Conservation (phyloP, 768 basidiomycete species). For the Lentinula boryana region DNA sequence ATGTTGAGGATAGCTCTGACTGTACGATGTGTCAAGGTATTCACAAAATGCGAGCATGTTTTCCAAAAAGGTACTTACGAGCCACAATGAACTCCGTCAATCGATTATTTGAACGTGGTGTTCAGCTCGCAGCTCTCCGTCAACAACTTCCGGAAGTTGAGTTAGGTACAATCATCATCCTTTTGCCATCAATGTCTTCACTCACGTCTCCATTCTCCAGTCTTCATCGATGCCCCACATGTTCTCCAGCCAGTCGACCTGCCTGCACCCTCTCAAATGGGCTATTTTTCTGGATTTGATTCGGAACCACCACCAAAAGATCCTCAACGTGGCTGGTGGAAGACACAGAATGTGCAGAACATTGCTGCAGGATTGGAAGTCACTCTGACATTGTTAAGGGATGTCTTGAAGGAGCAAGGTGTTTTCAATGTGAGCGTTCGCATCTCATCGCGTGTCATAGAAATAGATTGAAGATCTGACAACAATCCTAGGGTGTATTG, state of each 20-base stretch:
- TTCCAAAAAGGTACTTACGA: background rate
- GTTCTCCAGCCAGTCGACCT: conserved; percentile 64
- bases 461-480: background rate
- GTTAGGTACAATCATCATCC: background rate
- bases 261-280: conserved; percentile 18
- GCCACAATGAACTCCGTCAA: background rate
- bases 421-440: conserved; percentile 56
- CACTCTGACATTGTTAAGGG: conserved; percentile 46
- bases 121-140: background rate
- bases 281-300: conserved; percentile 27
- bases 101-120: background rate
- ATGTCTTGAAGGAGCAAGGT: conserved; percentile 46
- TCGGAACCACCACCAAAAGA: conserved; percentile 42
- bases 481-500: conserved; percentile 54
- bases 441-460: conserved; percentile 7
- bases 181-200: background rate
- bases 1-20: background rate
- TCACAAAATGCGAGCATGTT: conserved; percentile 1
- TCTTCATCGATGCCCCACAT: conserved; percentile 69
- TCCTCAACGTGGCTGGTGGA: conserved; percentile 70
- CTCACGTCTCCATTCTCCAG: conserved; percentile 27
- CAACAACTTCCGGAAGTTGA: conserved; percentile 1
- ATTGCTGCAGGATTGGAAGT: conserved; percentile 52
- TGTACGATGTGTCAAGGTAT: background rate
- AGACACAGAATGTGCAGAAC: conserved; percentile 43